Base-by-base conservation (phyloP, 805 yeast species). In the Wickerhamiella lipophila region DNA sequence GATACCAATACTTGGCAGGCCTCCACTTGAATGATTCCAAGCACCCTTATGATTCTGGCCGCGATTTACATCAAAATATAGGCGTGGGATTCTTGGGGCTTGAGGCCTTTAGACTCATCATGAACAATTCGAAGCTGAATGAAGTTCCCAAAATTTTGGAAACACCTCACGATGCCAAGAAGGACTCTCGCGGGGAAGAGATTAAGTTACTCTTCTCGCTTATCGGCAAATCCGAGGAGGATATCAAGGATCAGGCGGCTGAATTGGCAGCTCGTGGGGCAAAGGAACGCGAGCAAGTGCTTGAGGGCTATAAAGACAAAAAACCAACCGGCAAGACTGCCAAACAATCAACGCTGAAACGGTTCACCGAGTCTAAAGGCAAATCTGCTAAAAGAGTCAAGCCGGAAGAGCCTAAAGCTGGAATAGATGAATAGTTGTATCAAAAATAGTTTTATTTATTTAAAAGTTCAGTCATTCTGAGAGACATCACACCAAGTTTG, bases 11-110 rank as follows among this genome's bases (percentile, higher is more conserved):
- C 61, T 67, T 92, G 42, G 66, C 78, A 21, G 88, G 94, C 0
- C 74, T 92, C 44, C 98, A 92, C 66, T 66, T 92, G 50, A 92
- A 92, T 61, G 98, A 92, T 62, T 89, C 97, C 6, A 88, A 89
- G 66, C 94, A 94, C 3, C 97, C 97, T 2, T 63, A 84, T 39
- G 92, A 81, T 2, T 87, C 95, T 21, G 85, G 85, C 58, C 73
- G 94, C 53, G 98, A 92, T 64, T 73, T 89, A 49, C 98, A 92
- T 62, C 95, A 92, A 61, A 77, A 79, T 52, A 66, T 92, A 34
- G 98, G 98, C 1, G 71, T 76, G 55, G 98, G 98, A 0, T 92
- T 84, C 58, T 60, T 92, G 42, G 95, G 96, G 0, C 68, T 92
- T 42, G 95, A 89, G 56, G 77, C 81, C 12, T 92, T 92, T 63